These are phyloP conservation scores for Saturnispora diversa DNA, from an alignment of 805 yeast species.

Conservation along the genomic window DNA sequence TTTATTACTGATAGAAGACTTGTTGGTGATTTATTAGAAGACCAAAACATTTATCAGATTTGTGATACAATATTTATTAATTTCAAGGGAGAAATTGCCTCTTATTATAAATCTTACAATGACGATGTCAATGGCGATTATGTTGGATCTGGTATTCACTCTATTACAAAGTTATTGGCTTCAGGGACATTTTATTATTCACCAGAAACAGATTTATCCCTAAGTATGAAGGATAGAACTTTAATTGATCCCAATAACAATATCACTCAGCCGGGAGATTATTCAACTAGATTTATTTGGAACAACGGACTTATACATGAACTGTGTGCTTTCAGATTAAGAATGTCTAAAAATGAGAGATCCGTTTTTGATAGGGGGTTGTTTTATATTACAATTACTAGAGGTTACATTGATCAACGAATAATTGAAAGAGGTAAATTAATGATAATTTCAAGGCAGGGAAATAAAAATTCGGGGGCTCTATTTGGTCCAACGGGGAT, in stretches of 20 bases:
- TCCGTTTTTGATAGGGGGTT: constrained; percentile 37
- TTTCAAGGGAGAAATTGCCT: constrained; percentile 39
- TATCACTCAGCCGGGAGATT: constrained; percentile 28
- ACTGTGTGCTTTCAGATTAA: constrained; percentile 37
- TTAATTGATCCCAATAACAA: constrained; percentile 4
- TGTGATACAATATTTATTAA: constrained; percentile 61
- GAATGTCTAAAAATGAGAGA: constrained; percentile 36
- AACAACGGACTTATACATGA: constrained; percentile 40
- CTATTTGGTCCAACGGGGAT: constrained; percentile 51
- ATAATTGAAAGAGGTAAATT: constrained; percentile 22
- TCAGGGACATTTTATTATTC: constrained; percentile 45
- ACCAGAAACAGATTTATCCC: constrained; percentile 38
- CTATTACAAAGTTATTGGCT: constrained; percentile 35
- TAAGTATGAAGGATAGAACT: constrained; percentile 37
- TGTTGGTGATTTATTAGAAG: constrained; percentile 48
- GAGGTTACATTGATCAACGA: constrained; percentile 43
- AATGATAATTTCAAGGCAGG: constrained; percentile 46
- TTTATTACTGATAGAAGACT: constrained; percentile 47
- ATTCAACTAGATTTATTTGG: constrained; percentile 43
- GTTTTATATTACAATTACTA: constrained; percentile 38
- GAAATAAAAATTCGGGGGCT: constrained; percentile 39
- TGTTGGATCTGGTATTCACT: constrained; percentile 18
- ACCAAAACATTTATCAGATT: constrained; percentile 46
- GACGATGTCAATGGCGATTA: constrained; percentile 7
- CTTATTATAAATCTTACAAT: constrained; percentile 3